Percentiles rank a stretch among this genome's conserved stretches.
phyloP scores from a whole-genome alignment of 257 asterid genomes.

The Verbena officinalis region DNA sequence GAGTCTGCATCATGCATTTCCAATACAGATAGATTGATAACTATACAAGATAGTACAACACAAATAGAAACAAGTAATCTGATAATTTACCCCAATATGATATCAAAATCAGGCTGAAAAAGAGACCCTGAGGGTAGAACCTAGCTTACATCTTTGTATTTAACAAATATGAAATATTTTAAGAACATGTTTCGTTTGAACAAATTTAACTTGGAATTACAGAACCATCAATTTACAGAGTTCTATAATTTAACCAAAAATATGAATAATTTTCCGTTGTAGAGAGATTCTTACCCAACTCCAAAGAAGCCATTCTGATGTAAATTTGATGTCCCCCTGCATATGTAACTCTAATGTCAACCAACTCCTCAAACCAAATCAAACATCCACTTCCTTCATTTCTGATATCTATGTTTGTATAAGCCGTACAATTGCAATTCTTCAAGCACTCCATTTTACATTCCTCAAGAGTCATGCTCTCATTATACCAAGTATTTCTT shows the following conservation, averaged over 20 bases:
- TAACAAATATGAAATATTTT: too few species aligned
- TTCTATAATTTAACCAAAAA: too few species aligned
- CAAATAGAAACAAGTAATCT: too few species aligned
- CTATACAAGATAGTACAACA: too few species aligned
- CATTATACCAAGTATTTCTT: background rate
- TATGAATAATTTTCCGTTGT: too few species aligned
- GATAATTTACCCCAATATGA: background rate
- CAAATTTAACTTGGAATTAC: background rate
- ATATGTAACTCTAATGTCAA: background rate
- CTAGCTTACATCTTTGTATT: too few species aligned
- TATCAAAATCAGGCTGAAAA: background rate
- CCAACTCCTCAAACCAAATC: constrained; percentile 4
- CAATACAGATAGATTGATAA: background rate
- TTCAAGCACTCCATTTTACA: background rate
- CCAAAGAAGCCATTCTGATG: constrained; percentile 18
- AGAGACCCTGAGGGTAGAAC: background rate
- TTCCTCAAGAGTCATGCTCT: background rate
- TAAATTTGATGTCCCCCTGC: background rate
- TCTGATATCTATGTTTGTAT: constrained; percentile 1
- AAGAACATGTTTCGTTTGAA: background rate
- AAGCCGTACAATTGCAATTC: constrained; percentile 15
- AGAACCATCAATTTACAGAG: too few species aligned
- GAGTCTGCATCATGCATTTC: background rate
- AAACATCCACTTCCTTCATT: constrained; percentile 10
- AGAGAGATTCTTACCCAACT: background rate